Evolutionary conservation across 805 yeast genomes (phyloP).

Genomic region (Starmera pachycereana): DNA sequence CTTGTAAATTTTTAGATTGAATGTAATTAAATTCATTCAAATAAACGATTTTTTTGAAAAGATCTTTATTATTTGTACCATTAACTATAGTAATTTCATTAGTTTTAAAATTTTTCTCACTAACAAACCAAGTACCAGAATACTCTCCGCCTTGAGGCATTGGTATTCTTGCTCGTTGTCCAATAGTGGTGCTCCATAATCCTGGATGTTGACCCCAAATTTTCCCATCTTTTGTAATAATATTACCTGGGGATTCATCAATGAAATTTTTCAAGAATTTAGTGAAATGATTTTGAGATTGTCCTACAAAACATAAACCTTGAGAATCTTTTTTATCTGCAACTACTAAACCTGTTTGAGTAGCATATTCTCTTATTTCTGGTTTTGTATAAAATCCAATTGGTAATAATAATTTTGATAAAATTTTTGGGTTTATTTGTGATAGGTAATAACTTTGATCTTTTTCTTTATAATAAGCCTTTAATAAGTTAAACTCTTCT

Average conservation of each 20-base stretch:
- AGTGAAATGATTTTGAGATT: constrained; percentile 48
- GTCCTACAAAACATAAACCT: constrained; percentile 86
- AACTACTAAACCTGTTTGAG: constrained; percentile 38
- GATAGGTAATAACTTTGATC: constrained; percentile 92
- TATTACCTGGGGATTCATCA: constrained; percentile 63
- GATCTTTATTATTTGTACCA: constrained; percentile 49
- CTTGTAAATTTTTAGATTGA: neutral
- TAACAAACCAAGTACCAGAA: constrained; percentile 80
- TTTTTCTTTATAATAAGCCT: constrained; percentile 50
- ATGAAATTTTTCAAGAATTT: constrained; percentile 70
- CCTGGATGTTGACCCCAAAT: constrained; percentile 81
- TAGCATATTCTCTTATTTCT: constrained; percentile 60
- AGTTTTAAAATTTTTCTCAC: constrained; percentile 49
- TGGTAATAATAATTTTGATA: constrained; percentile 58
- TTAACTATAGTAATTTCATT: constrained; percentile 76
- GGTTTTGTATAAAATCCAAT: constrained; percentile 72
- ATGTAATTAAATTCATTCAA: constrained; percentile 27
- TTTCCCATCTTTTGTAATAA: constrained; percentile 64
- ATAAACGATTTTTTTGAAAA: constrained; percentile 35
- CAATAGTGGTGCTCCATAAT: constrained; percentile 91
- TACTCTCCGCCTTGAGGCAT: constrained; percentile 81
- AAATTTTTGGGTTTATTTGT: constrained; percentile 38
- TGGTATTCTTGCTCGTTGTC: constrained; percentile 70
- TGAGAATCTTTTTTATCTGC: constrained; percentile 88
- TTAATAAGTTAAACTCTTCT: constrained; percentile 42